These are phyloP conservation scores for Quercus lobata DNA, from an alignment of 331 rosid species.

Conservation along the genomic window DNA sequence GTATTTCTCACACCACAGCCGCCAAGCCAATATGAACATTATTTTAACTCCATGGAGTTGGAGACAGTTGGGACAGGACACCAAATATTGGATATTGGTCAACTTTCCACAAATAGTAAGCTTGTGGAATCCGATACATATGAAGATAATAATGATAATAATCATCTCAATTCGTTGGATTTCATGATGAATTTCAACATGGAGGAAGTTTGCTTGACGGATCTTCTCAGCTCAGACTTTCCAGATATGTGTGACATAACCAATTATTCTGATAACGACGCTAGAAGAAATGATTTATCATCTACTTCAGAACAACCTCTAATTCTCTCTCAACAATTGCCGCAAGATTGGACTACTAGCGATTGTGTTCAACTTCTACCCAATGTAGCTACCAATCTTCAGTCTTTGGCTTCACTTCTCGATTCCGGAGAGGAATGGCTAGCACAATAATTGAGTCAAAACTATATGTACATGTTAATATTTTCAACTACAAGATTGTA, in stretches of 20 bases:
- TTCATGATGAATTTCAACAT: constrained; percentile 25
- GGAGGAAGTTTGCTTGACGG: constrained; percentile 30
- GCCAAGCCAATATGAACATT: background rate
- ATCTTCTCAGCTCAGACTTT: constrained; percentile 35
- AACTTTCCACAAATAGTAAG: background rate
- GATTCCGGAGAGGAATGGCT: constrained; percentile 15
- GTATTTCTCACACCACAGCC: constrained; percentile 12
- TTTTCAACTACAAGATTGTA: no score
- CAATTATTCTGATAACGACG: background rate
- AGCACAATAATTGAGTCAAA: background rate
- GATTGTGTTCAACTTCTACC: background rate
- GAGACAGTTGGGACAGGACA: background rate
- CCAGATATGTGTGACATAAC: constrained; percentile 3
- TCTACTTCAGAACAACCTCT: constrained; percentile 23
- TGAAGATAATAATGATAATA: constrained; percentile 2
- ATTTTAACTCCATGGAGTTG: background rate
- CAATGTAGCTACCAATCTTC: constrained; percentile 13
- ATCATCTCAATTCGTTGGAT: background rate
- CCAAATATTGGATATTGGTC: background rate
- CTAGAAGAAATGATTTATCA: background rate
- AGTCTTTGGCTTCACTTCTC: constrained; percentile 20
- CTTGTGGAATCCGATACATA: background rate
- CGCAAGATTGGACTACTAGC: constrained; percentile 29
- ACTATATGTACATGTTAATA: no score
- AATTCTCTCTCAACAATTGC: constrained; percentile 16